Evolutionary conservation across 148 eudicot genomes (phyloP).

Genomic region (Nepenthes gracilis): DNA sequence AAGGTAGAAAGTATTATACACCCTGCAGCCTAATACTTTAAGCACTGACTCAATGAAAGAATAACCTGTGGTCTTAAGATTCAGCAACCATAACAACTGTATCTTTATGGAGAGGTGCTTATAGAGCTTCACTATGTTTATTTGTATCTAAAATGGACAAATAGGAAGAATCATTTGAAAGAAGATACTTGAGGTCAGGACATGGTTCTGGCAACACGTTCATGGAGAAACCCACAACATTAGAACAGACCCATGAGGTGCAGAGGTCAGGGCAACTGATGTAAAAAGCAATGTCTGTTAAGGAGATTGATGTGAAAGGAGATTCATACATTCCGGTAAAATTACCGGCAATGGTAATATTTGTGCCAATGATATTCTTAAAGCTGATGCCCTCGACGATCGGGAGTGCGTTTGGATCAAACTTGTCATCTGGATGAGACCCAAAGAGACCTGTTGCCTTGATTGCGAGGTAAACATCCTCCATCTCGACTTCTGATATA

Average conservation of each 20-base stretch:
- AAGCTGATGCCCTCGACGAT: slow-evolving; percentile 21
- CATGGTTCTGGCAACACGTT: slow-evolving; percentile 42
- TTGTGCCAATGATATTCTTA: slow-evolving; percentile 23
- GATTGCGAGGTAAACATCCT: slow-evolving; percentile 23
- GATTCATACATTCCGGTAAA: slow-evolving; percentile 32
- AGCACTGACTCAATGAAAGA: too few species aligned
- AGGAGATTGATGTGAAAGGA: slow-evolving; percentile 37
- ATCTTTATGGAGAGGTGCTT: too few species aligned
- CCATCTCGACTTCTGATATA: slow-evolving; percentile 17
- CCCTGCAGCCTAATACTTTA: too few species aligned
- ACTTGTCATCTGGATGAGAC: slow-evolving; percentile 38
- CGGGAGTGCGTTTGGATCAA: slow-evolving; percentile 35
- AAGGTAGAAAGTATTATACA: too few species aligned
- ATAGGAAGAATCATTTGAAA: too few species aligned
- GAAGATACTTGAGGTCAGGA: background rate
- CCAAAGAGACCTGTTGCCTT: slow-evolving; percentile 24
- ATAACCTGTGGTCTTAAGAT: too few species aligned
- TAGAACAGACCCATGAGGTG: slow-evolving; percentile 27
- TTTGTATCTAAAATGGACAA: too few species aligned
- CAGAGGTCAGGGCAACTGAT: slow-evolving; percentile 7
- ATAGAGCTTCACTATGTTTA: too few species aligned
- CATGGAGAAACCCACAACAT: slow-evolving; percentile 26
- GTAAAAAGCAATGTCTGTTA: slow-evolving; percentile 18
- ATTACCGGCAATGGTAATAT: slow-evolving; percentile 24
- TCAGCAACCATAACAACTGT: too few species aligned